Evolutionary conservation across 1,284 basidiomycete species (phyloP), one percentile per base, ranked within the genome.

Genomic region (Gomphus bonarii): DNA sequence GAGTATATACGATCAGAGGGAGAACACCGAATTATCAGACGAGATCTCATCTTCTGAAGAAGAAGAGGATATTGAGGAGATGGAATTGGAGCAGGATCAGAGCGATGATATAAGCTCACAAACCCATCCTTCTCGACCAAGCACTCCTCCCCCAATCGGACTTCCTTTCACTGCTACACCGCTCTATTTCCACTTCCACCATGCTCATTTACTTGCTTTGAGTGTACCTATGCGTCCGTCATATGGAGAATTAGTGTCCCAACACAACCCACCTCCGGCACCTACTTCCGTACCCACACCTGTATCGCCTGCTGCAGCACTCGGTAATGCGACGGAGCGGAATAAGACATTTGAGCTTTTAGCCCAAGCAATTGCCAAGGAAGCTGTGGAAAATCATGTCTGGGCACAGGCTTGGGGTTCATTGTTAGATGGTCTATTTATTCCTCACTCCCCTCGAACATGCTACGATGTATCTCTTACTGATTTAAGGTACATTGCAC

Each of bases 341-440:
- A 76, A 76, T 6, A 82, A 80, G 65, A 77, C 77, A 0, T 69
- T 87, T n/a, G 85, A 87, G 65, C 77, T 79, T 0, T 78, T 79
- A 0, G 84, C 80, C 2, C 73, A 73, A 55, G 75, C 77, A 42
- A 67, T 89, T 28, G 80, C 81, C 3, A 71, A 68, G 35, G 87
- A 89, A 65, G 75, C 80, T 5, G 81, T 87, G 18, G 84, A 86
- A 66, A 88, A 87, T 63, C 67, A 71, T 2, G 63, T 80, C 16
- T 89, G 85, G 81, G 77, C 78, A 20, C 75, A 80, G 46, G 77
- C 78, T n/a, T 89, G 86, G 85, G 69, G 74, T 30, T 70, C 74
- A 3, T 25, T 22, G 22, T 28, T 35, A n/a, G 40, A 22, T 22
- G 48, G 31, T 11, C 18, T 10, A 36, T 31, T 25, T n/a, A n/a